phyloP scores from a whole-genome alignment of 176 grass and related monocot species.

The Eleusine indica region DNA sequence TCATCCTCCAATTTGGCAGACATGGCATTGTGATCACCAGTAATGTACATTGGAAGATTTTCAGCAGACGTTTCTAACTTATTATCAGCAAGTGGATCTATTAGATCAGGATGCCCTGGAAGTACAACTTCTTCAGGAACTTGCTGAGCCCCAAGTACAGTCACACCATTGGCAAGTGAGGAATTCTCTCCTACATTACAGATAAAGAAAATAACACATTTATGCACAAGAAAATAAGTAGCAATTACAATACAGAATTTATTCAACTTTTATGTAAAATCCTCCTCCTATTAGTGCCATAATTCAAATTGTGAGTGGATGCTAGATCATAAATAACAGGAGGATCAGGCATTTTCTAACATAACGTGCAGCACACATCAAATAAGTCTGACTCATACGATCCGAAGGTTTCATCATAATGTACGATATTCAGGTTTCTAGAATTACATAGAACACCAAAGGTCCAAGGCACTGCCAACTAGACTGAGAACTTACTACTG shows the following conservation, averaged over 20 bases:
- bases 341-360: not conserved
- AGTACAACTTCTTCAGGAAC: not conserved
- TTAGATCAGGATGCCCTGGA: slow-evolving; percentile 37
- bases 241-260: slow-evolving; percentile 4
- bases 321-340: not conserved
- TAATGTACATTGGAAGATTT: slow-evolving; percentile 50
- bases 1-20: slow-evolving; percentile 71
- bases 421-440: not conserved
- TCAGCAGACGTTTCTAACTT: slow-evolving; percentile 17
- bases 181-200: slow-evolving; percentile 45
- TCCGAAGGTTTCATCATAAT: slow-evolving; percentile 32
- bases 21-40: slow-evolving; percentile 42
- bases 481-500: slow-evolving; percentile 19
- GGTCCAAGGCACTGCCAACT: slow-evolving; percentile 13
- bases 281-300: not conserved
- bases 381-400: slow-evolving; percentile 13
- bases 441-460: slow-evolving; percentile 28
- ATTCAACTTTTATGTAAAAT: slow-evolving; percentile 19
- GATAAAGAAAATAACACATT: slow-evolving; percentile 40
- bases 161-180: slow-evolving; percentile 31
- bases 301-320: slow-evolving; percentile 2
- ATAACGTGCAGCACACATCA: not conserved
- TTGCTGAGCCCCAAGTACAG: slow-evolving; percentile 46
- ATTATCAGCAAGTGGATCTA: slow-evolving; percentile 37
- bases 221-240: slow-evolving; percentile 25